A percentile compares a stretch with the other conserved stretches of the same genome.
phyloP scores from a whole-genome alignment of 2,329 filamentous ascomycete species.

The Hypomyces perniciosus region DNA sequence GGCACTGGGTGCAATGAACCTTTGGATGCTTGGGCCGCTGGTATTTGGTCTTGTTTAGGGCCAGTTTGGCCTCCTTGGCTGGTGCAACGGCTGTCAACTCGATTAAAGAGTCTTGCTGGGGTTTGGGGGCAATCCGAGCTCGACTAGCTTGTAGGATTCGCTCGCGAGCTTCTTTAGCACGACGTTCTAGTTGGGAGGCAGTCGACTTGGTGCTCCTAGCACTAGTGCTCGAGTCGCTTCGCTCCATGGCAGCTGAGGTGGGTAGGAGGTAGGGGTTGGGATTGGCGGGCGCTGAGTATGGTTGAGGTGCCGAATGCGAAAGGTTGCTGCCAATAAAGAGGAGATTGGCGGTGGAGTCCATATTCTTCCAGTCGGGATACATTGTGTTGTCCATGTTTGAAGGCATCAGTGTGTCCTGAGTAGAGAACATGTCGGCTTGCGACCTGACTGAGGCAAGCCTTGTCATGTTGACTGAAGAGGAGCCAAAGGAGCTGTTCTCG shows the following conservation, averaged over 20 bases:
- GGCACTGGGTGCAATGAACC: slow-evolving; percentile 64
- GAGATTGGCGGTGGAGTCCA: slow-evolving; percentile 25
- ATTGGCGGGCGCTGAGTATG: slow-evolving; percentile 25
- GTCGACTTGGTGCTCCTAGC: slow-evolving; percentile 37
- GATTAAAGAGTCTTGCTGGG: slow-evolving; percentile 19
- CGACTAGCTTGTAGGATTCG: slow-evolving; percentile 40
- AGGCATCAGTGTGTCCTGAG: slow-evolving; percentile 18
- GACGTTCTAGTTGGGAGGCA: slow-evolving; percentile 37
- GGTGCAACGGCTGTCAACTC: neutral
- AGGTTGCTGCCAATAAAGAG: slow-evolving; percentile 36
- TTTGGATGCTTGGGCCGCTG: slow-evolving; percentile 64
- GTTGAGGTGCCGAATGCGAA: slow-evolving; percentile 17
- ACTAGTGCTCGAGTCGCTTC: slow-evolving; percentile 42
- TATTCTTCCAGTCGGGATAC: slow-evolving; percentile 22
- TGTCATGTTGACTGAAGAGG: slow-evolving; percentile 30
- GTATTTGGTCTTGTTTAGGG: slow-evolving; percentile 39
- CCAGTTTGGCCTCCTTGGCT: slow-evolving; percentile 37
- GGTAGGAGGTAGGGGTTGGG: slow-evolving; percentile 24
- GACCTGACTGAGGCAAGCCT: slow-evolving; percentile 34
- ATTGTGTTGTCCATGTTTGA: slow-evolving; percentile 13
- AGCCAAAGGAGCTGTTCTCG: slow-evolving; percentile 36
- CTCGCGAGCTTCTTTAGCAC: slow-evolving; percentile 42
- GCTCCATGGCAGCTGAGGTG: slow-evolving; percentile 38
- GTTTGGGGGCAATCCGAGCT: slow-evolving; percentile 41
- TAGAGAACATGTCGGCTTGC: slow-evolving; percentile 17